Conservation (phyloP, 495 filamentous ascomycete species). For the Aspergillus bridgeri region DNA sequence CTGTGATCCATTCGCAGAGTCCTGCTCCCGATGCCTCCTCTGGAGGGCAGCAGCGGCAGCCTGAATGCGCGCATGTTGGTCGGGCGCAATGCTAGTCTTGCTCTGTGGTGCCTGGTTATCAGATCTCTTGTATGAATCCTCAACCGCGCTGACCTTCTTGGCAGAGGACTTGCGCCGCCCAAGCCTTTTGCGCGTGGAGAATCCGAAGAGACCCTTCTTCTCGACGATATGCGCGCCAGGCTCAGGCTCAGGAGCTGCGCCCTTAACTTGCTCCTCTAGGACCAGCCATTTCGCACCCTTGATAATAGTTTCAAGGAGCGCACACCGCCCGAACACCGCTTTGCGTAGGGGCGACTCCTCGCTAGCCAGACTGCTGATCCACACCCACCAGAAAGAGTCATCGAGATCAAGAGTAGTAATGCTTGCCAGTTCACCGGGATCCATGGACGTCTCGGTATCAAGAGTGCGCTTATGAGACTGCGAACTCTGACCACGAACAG, state of each 20-base stretch:
- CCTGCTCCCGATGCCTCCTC: slow-evolving; percentile 58
- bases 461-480: slow-evolving; percentile 76
- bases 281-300: slow-evolving; percentile 83
- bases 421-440: slow-evolving; percentile 91
- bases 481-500: slow-evolving; percentile 72
- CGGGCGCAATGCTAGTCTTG: slow-evolving; percentile 85
- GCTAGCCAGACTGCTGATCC: slow-evolving; percentile 92
- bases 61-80: slow-evolving; percentile 90
- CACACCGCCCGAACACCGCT: slow-evolving; percentile 89
- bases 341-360: slow-evolving; percentile 85
- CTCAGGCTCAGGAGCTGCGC: slow-evolving; percentile 81
- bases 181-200: slow-evolving; percentile 66
- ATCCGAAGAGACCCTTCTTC: slow-evolving; percentile 88
- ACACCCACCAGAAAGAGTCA: slow-evolving; percentile 99
- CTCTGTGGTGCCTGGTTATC: slow-evolving; percentile 56
- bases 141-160: slow-evolving; percentile 45
- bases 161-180: slow-evolving; percentile 65
- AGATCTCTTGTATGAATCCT: slow-evolving; percentile 49
- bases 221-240: slow-evolving; percentile 85
- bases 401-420: slow-evolving; percentile 84
- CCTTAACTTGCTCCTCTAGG: slow-evolving; percentile 94
- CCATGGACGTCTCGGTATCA: slow-evolving; percentile 62
- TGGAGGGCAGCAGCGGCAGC: slow-evolving; percentile 81
- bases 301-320: slow-evolving; percentile 84
- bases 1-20: slow-evolving; percentile 34